Evolutionary conservation across 352 stramenopile genomes (phyloP).

Genomic region (Blastocystis sp.): DNA sequence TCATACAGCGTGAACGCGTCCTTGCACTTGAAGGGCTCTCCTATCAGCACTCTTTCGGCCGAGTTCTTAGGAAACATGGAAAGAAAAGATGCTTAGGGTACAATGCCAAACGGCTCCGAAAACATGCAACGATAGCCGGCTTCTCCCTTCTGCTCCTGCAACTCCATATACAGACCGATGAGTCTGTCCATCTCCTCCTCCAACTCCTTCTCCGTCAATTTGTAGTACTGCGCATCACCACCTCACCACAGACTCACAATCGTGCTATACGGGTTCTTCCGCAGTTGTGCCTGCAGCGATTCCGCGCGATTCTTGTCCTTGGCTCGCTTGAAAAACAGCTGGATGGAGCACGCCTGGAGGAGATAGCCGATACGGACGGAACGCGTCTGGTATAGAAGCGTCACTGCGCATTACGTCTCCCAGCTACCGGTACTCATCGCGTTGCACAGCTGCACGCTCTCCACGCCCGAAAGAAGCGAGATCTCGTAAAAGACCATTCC

Average conservation of each 20-base stretch:
- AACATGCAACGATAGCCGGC: constrained; percentile 6
- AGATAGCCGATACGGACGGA: background rate
- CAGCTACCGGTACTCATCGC: background rate
- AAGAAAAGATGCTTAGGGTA: background rate
- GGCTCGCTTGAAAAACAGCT: background rate
- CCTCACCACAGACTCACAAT: background rate
- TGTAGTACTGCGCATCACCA: constrained; percentile 17
- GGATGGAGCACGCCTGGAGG: constrained; percentile 53
- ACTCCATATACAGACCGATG: constrained; percentile 18
- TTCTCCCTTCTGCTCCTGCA: constrained; percentile 16
- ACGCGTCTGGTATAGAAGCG: constrained; percentile 11
- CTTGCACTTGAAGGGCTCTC: constrained; percentile 36
- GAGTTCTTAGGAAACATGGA: constrained; percentile 58
- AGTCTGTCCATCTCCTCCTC: constrained; percentile 34
- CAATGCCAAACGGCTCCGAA: background rate
- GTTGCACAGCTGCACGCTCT: background rate
- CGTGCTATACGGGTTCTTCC: constrained; percentile 30
- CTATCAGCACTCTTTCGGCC: background rate
- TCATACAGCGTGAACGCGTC: constrained; percentile 58
- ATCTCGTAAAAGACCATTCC: constrained; percentile 40
- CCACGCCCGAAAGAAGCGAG: constrained; percentile 5
- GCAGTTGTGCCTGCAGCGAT: constrained; percentile 7
- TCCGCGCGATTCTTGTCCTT: constrained; percentile 13
- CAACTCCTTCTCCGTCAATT: constrained; percentile 7
- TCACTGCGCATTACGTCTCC: background rate